Conservation (phyloP, 2,329 filamentous ascomycete species). For the Aspergillus aculeatus region DNA sequence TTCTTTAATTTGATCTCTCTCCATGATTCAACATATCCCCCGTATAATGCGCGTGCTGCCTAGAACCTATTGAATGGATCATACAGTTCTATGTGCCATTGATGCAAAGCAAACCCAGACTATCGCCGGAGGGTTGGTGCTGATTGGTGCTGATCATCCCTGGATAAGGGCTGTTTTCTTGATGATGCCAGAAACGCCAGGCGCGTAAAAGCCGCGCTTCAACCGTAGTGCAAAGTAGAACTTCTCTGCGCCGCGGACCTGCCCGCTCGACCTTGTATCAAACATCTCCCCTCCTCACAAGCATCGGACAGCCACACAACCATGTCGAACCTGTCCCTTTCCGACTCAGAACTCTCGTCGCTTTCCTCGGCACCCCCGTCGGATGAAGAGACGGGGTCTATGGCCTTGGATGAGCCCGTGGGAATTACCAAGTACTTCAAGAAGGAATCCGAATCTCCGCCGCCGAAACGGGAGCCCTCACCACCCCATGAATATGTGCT, state of each 20-base stretch:
- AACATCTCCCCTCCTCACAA: constrained; percentile 9
- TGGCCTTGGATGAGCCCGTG: constrained; percentile 40
- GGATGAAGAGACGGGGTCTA: constrained; percentile 54
- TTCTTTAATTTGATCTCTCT: not conserved
- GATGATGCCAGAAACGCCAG: constrained; percentile 25
- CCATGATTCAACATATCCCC: not conserved
- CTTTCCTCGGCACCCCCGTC: constrained; percentile 60
- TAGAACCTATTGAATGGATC: constrained; percentile 1
- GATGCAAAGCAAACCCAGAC: not conserved
- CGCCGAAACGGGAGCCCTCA: constrained; percentile 78
- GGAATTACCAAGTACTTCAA: constrained; percentile 52
- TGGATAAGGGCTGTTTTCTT: constrained; percentile 23
- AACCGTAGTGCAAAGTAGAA: constrained; percentile 29
- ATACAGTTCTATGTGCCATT: not conserved
- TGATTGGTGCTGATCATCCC: constrained; percentile 21
- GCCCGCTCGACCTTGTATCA: constrained; percentile 12
- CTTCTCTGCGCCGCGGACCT: constrained; percentile 24
- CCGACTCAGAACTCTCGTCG: constrained; percentile 57
- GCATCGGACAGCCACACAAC: constrained; percentile 28
- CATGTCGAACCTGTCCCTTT: constrained; percentile 47
- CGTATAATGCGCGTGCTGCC: not conserved
- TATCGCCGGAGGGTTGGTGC: constrained; percentile 9
- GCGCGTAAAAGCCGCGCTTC: constrained; percentile 36
- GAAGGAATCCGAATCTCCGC: constrained; percentile 54
- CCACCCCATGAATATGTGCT: constrained; percentile 87